Base-by-base conservation (phyloP, 768 basidiomycete genomes). In the Clavaria fumosa region DNA sequence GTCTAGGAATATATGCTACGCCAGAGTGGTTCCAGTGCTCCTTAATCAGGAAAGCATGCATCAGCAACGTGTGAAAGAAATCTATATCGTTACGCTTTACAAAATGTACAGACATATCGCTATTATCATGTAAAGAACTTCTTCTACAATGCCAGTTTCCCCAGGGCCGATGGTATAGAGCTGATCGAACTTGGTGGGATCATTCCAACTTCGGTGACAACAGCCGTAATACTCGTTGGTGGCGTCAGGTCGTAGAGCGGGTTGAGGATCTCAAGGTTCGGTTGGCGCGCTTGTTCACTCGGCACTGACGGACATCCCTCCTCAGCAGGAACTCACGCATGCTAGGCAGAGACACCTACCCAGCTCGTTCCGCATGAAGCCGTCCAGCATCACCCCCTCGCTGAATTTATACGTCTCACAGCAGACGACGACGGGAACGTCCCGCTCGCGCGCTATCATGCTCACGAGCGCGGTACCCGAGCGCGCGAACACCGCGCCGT, bases 341-440 rank as follows among this genome's bases (percentile, higher is more conserved):
- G 17, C 20, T n/a, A 28, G 12, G 23, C 26, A 20, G 35, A 18
- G 19, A 11, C 24, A 33, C 71, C 53, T 46, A 85, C 93, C 95
- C 27, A 96, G 63, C 58, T 99, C 95, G 50, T 99, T 99, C 57
- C 85, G 89, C 31, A 83, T 88, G 47, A 99, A 90, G 14, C 82
- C 82, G 55, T 99, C 95, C 38, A 97, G 64, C 56, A 84, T 78
- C 20, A 97, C 79, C 23, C 75, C 75, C 48, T 97, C 93, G 12
- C 84, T 83, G 50, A 91, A 97, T 56, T 99, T 99, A 63, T 97
- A 97, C 3, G 95, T 99, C 59, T 97, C 95, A 49, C 91, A 95
- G 45, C 90, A 96, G 18, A 95, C 89, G 23, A 99, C 74, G 5
- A 97, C 90, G 4, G 95, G 93, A 0, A 96, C 81, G 17, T 76